phyloP scores from a whole-genome alignment of 495 filamentous ascomycete species.

The Xylaria nigripes region DNA sequence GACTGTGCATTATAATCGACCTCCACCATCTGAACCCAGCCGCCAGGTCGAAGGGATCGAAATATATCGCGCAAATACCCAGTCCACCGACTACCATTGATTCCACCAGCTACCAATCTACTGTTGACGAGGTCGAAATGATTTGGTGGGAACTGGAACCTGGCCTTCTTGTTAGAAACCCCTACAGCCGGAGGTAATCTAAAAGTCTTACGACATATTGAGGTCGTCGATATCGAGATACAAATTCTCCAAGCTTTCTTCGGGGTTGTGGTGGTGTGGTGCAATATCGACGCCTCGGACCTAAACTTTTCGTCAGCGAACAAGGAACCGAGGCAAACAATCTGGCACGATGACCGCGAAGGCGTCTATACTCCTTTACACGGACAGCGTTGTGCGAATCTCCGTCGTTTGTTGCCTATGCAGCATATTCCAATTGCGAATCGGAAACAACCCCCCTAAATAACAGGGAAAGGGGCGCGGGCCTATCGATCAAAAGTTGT shows the following conservation, averaged over 20 bases:
- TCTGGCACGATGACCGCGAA: not conserved
- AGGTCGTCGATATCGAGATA: constrained; percentile 74
- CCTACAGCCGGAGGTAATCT: constrained; percentile 4
- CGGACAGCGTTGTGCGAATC: not conserved
- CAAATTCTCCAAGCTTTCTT: constrained; percentile 59
- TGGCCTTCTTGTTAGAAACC: constrained; percentile 23
- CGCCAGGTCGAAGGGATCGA: constrained; percentile 47
- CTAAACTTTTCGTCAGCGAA: constrained; percentile 32
- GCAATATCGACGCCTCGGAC: constrained; percentile 76
- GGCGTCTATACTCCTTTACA: not conserved
- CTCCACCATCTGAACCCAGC: constrained; percentile 91
- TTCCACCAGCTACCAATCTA: constrained; percentile 67
- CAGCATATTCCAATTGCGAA: not conserved
- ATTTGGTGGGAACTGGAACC: constrained; percentile 65
- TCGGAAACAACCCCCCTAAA: not conserved
- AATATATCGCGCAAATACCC: constrained; percentile 72
- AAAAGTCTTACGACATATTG: constrained; percentile 50
- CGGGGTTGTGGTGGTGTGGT: constrained; percentile 52
- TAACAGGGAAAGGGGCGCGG: not conserved
- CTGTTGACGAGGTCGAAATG: constrained; percentile 90
- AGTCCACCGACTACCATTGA: constrained; percentile 67
- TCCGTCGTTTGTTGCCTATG: not conserved
- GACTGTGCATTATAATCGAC: constrained; percentile 84
- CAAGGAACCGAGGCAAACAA: not conserved
- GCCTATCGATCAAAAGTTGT: not conserved